Base-by-base conservation (phyloP, 225 moss, liverwort and hornwort genomes). In the Polytrichum commune region DNA sequence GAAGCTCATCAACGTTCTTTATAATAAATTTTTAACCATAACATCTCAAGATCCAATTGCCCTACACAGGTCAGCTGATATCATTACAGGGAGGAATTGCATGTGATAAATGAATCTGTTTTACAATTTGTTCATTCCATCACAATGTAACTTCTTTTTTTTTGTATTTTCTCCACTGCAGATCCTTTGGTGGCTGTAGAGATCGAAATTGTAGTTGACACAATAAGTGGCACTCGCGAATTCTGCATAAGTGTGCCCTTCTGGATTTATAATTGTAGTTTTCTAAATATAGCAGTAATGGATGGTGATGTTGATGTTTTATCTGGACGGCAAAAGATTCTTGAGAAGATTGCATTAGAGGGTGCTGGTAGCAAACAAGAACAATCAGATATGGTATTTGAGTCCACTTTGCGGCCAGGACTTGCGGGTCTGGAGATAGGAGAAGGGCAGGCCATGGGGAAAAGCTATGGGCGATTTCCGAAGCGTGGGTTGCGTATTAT, bases 201-300 rank as follows among this genome's bases (percentile, higher is more conserved):
- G 57, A 69, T 90, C 78, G 91, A 89, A 75, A 84, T 81, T 61
- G 71, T 71, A 9, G 78, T 85, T 54, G 89, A 96, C 63, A 80
- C 78, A 77, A 72, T 79, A 32, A 92, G 81, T 67, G 92, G 96
- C 64, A 90, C 89, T 72, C 85, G 96, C 63, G 96, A 96, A 76
- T 75, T 96, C 54, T 82, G 90, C 69, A 83, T 96, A 5, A 90
- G 89, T 76, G 92, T 85, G 77, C 93, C 96, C 57, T 96, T 96
- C 73, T 96, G 96, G 92, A 78, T 96, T 61, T 96, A 84, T 79
- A 96, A 96, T 73, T 96, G 96, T 74, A 93, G 84, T 73, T 72
- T 73, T 73, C 75, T 92, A 53, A 78, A 88, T 67, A 73, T 96
- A 68, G 90, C 87, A 68, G 86, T 96, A 7, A 89, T 92, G 76